These are phyloP conservation scores for Microbotryomycetes sp. DNA, from an alignment of 1,284 basidiomycete species.

Conservation along the genomic window DNA sequence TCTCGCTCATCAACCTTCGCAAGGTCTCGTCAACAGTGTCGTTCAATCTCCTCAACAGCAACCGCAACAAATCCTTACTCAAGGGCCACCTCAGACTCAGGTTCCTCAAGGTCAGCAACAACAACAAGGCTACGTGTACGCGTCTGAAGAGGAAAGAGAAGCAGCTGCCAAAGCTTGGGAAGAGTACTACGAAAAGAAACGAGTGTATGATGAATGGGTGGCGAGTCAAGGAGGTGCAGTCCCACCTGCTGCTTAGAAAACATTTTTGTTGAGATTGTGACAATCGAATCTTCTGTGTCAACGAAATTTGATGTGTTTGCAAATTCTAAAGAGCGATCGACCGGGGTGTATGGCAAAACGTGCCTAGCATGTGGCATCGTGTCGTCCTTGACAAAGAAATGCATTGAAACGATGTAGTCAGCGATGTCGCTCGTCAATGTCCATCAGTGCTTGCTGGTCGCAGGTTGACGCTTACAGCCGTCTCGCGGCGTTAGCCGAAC, in stretches of 20 bases:
- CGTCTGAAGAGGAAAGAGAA: background rate
- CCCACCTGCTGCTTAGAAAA: too few relatives aligned
- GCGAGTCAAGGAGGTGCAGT: constrained; percentile 40
- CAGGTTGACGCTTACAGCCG: background rate
- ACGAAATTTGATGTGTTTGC: background rate
- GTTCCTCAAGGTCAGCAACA: background rate
- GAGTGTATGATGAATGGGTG: constrained; percentile 8
- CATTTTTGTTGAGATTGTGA: too few relatives aligned
- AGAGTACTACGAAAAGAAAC: constrained; percentile 1
- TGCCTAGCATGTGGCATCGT: background rate
- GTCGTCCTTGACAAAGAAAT: too few relatives aligned
- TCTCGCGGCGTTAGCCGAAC: background rate
- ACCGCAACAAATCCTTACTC: background rate
- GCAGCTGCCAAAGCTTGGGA: background rate
- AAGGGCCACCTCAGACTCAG: background rate
- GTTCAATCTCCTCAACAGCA: background rate
- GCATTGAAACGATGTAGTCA: background rate
- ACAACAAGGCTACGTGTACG: background rate
- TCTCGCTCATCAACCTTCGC: background rate
- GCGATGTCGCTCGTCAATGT: too few relatives aligned
- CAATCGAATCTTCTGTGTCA: background rate
- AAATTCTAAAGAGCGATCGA: background rate
- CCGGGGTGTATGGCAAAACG: background rate
- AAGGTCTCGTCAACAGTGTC: background rate
- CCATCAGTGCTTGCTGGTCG: too few relatives aligned